Percentiles rank a stretch among this genome's conserved stretches.
Conservation (phyloP, 1,284 basidiomycete genomes). For the Ceratobasidium sp. region DNA sequence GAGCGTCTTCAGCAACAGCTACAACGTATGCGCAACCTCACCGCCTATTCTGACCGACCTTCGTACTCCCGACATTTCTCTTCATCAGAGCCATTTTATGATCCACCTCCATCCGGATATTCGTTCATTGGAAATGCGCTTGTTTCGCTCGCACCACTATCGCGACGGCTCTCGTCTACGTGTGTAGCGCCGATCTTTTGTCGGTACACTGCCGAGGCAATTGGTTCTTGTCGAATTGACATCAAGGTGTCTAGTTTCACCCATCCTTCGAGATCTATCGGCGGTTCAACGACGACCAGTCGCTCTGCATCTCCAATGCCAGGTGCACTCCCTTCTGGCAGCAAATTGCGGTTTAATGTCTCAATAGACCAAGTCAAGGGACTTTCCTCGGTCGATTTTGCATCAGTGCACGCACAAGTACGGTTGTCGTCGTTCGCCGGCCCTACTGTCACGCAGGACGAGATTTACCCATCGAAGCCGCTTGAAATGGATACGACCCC, state of each 20-base stretch:
- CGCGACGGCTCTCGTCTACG: constrained; percentile 78
- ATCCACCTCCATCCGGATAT: constrained; percentile 83
- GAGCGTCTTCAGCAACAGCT: constrained; percentile 89
- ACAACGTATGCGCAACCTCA: constrained; percentile 93
- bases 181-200: constrained; percentile 88
- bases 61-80: constrained; percentile 94
- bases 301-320: constrained; percentile 75
- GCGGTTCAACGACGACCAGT: constrained; percentile 70
- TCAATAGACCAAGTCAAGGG: constrained; percentile 88
- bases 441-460: constrained; percentile 67
- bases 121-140: constrained; percentile 92
- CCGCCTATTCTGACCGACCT: constrained; percentile 91
- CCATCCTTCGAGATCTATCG: constrained; percentile 68
- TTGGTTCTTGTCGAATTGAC: constrained; percentile 89
- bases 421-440: constrained; percentile 85
- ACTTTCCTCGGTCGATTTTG: constrained; percentile 86
- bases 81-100: constrained; percentile 92
- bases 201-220: constrained; percentile 90
- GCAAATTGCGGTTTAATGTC: constrained; percentile 83
- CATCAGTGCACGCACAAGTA: constrained; percentile 83
- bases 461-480: constrained; percentile 79
- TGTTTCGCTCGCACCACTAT: constrained; percentile 84
- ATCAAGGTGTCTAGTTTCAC: constrained; percentile 80
- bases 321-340: constrained; percentile 71
- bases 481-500: constrained; percentile 79